Percentiles rank a stretch among this genome's conserved stretches.
Conservation (phyloP, 345 rosid genomes). For the Citrus trifoliata region DNA sequence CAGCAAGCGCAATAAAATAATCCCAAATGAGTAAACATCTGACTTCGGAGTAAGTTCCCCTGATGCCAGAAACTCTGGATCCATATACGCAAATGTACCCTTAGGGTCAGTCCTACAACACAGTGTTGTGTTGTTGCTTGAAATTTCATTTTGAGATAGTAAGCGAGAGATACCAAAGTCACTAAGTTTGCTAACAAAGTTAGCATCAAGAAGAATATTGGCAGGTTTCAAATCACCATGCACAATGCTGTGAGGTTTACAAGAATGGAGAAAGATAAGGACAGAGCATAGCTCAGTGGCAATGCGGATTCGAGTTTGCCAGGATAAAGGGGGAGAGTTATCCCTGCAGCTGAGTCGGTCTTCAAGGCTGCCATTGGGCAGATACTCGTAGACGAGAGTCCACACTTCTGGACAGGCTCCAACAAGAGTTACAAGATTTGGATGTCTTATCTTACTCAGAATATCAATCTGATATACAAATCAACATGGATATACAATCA, state of each 20-base stretch:
- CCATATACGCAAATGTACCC: constrained; percentile 71
- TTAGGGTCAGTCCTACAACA: constrained; percentile 56
- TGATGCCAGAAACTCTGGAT: constrained; percentile 65
- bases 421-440: constrained; percentile 75
- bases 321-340: constrained; percentile 77
- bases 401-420: constrained; percentile 92
- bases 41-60: constrained; percentile 87
- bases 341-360: constrained; percentile 76
- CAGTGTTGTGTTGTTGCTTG: constrained; percentile 35
- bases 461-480: constrained; percentile 60
- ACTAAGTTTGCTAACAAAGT: constrained; percentile 73
- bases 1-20: constrained; percentile 65
- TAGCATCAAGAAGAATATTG: constrained; percentile 76
- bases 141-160: constrained; percentile 23
- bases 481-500: constrained; percentile 1
- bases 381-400: constrained; percentile 78
- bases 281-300: constrained; percentile 82
- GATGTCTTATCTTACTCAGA: constrained; percentile 84
- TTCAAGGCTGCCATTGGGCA: constrained; percentile 92
- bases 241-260: constrained; percentile 71
- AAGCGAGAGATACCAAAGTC: constrained; percentile 82
- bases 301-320: constrained; percentile 83
- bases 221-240: constrained; percentile 92
- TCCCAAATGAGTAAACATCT: constrained; percentile 85
- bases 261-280: constrained; percentile 83